Evolutionary conservation across 2,329 filamentous ascomycete genomes (phyloP).

Genomic region (Colletotrichum echinochloae): DNA sequence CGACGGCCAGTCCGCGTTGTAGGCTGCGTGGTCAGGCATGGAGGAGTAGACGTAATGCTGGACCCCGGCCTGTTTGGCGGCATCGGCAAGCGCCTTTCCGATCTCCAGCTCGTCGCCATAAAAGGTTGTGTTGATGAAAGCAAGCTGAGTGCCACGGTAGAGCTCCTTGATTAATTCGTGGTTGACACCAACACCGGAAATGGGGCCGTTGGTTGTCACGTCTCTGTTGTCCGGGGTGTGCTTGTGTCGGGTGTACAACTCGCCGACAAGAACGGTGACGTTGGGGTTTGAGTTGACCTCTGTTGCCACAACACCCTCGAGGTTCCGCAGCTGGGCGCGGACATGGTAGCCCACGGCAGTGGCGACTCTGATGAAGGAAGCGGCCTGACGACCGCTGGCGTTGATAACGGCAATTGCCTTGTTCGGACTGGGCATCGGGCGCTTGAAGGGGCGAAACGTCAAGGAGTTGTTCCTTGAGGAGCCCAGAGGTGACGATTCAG

Average conservation of each 20-base stretch:
- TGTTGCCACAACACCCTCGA: constrained; percentile 87
- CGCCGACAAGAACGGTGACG: constrained; percentile 73
- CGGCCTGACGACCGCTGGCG: constrained; percentile 93
- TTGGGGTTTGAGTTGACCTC: constrained; percentile 88
- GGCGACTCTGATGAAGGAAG: constrained; percentile 93
- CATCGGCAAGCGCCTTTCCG: constrained; percentile 88
- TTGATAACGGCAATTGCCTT: constrained; percentile 97
- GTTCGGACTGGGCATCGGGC: constrained; percentile 68
- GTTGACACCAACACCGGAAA: constrained; percentile 75
- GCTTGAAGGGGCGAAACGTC: constrained; percentile 70
- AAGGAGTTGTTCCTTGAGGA: constrained; percentile 68
- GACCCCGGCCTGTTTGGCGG: constrained; percentile 85
- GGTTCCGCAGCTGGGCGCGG: constrained; percentile 88
- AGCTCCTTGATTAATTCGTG: constrained; percentile 78
- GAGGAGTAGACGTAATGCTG: constrained; percentile 96
- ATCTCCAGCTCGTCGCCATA: constrained; percentile 95
- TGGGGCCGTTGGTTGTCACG: constrained; percentile 76
- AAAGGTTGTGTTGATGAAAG: constrained; percentile 98
- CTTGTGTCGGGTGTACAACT: constrained; percentile 69
- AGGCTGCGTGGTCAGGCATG: constrained; percentile 93
- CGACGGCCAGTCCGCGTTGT: constrained; percentile 81
- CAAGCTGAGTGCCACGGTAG: constrained; percentile 86
- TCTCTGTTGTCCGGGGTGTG: constrained; percentile 64
- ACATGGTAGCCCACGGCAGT: constrained; percentile 94
- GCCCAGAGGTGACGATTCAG: constrained; percentile 67